Base-by-base conservation (phyloP, 2,329 filamentous ascomycete species). In the Ophiocordyceps camponoti-rufipedis region DNA sequence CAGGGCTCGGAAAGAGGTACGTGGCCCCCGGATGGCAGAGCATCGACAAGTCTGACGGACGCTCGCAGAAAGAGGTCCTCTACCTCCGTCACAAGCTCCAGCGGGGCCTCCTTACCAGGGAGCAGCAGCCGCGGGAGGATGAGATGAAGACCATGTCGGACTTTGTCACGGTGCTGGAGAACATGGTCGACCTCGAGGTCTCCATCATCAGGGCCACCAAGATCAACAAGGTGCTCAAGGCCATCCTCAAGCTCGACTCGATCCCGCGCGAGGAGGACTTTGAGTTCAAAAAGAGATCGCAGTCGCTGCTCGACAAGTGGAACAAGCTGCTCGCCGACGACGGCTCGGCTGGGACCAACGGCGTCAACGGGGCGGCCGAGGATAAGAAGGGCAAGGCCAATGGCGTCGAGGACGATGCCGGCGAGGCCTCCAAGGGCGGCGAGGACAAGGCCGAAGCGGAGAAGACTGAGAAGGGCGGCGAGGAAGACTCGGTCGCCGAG, bases 171-270 rank as follows among this genome's bases (percentile, higher is more conserved):
- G 85, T 93, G 61, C 75, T 98, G 6, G 91, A 98, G 65, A 75
- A 71, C 8, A 81, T 70, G 61, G 67, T 76, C 1, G 84, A 94
- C 51, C 75, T 96, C 5, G 89, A 96, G 59, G 85, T 84, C 29
- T 78, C 79, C 52, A 91, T 95, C 54, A 94, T 96, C 56, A 79
- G 85, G 51, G 71, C 69, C 13, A 98, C 91, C 50, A 98, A 96
- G 72, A 95, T 98, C 64, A 89, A 96, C 76, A 98, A 98, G 68
- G 89, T 98, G 11, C 73, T 98, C 47, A 94, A 93, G 68, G 87
- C 82, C 5, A 91, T 98, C 52, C 69, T 95, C 55, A 95, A 94
- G 68, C 71, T 98, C 9, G 74, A 80, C 41, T 72, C 72, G 4
- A 94, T 98, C 53, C 88, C 88, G 5, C 81, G 80, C 49, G 91